Base-by-base conservation (phyloP, 495 filamentous ascomycete species). In the Astrothelium subdiscretum region DNA sequence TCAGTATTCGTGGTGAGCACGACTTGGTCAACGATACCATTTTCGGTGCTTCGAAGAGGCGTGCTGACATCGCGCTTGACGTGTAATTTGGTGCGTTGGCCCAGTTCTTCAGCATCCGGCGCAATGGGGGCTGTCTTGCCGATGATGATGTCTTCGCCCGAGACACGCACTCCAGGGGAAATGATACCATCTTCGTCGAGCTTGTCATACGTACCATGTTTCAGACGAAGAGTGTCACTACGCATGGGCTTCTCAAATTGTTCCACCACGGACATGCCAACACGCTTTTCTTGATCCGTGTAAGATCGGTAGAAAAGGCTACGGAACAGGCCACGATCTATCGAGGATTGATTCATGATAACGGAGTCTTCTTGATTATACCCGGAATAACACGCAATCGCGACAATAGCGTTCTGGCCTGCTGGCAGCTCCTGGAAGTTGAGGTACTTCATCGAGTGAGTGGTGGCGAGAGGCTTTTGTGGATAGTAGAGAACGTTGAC, bases 281-380 rank as follows among this genome's bases (percentile, higher is more conserved):
- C 85, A 58, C 87, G 85, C 79, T 97, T 97, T 76, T 99, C 94
- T 62, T 88, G 88, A 69, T 97, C 94, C 31, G 88, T 91, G 73
- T 99, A 97, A 24, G 92, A 89, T 62, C 95, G 87, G 80, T 96
- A 97, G 80, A 97, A 99, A 20, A 99, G 79, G 84, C 89, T 95
- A 71, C 94, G 86, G 87, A 97, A 97, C 11, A 99, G 79, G 35
- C 94, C 94, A 63, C 94, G 88, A 69, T 99, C 94, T 68, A 97
- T 97, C 67, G 90, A 94, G 77, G 90, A 95, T 75, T 99, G 95
- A 75, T 97, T 99, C 95, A 99, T 97, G 67, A 99, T 95, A 59
- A 99, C 94, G 26, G 94, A 97, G 83, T 99, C 94, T 89, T 99
- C 94, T 74, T 97, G 95, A 73, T 99, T 97, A 81, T 97, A 99